Evolutionary conservation across 371 early-diverging fungal genomes (phyloP).

Genomic region (Syncephalis plumigaleata): DNA sequence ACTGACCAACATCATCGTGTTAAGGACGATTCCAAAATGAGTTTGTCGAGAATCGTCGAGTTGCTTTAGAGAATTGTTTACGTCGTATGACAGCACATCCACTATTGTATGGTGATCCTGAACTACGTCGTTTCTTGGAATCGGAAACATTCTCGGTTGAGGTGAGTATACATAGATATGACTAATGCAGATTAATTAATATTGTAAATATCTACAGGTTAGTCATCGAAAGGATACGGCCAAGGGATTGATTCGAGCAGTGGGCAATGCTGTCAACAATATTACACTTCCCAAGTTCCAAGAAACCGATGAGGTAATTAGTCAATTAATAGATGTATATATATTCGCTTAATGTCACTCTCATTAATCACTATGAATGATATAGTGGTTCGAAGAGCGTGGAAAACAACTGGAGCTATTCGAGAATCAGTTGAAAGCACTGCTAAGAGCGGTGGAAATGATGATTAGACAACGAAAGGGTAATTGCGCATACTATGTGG

Average conservation of each 20-base stretch:
- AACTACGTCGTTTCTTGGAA: constrained; percentile 72
- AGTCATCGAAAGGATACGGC: constrained; percentile 21
- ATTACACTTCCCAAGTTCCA: constrained; percentile 26
- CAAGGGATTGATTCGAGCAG: constrained; percentile 31
- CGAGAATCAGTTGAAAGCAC: constrained; percentile 65
- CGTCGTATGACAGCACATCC: constrained; percentile 70
- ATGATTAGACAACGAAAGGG: constrained; percentile 66
- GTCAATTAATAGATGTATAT: background rate
- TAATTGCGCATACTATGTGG: no score
- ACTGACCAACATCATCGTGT: background rate
- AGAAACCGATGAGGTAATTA: constrained; percentile 26
- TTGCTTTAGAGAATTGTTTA: constrained; percentile 68
- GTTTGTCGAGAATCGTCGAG: constrained; percentile 79
- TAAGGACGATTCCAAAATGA: constrained; percentile 85
- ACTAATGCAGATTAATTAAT: background rate
- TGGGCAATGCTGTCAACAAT: constrained; percentile 25
- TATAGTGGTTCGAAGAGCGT: constrained; percentile 61
- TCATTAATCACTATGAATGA: no score
- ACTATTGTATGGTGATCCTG: constrained; percentile 63
- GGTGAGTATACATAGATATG: constrained; percentile 14
- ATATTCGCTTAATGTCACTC: no score
- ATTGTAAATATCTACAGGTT: constrained; percentile 9
- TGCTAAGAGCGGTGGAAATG: constrained; percentile 65
- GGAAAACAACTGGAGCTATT: constrained; percentile 60
- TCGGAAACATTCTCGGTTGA: constrained; percentile 65